Evolutionary conservation across 192 early-diverging fungal species (phyloP).

Genomic region (Mortierella antarctica): DNA sequence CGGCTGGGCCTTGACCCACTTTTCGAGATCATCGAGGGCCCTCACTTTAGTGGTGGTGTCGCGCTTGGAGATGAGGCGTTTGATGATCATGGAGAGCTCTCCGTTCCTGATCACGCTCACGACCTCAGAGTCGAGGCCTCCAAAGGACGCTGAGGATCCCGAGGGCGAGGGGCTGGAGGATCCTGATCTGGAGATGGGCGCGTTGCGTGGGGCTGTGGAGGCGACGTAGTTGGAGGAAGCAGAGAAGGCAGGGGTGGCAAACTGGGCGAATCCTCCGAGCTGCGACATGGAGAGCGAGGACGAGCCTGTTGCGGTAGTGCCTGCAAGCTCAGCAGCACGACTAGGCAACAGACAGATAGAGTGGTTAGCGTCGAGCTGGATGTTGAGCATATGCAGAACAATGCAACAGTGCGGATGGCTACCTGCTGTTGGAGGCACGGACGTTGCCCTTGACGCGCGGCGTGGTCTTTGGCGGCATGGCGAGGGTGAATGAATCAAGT

Average conservation of each 20-base stretch:
- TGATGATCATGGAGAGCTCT: constrained; percentile 79
- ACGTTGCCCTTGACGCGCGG: constrained; percentile 86
- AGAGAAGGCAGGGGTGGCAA: constrained; percentile 57
- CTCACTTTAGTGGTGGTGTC: constrained; percentile 90
- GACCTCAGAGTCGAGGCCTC: constrained; percentile 54
- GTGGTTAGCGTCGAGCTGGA: constrained; percentile 33
- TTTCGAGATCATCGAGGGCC: constrained; percentile 84
- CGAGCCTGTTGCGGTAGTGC: constrained; percentile 41
- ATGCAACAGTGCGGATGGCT: constrained; percentile 57
- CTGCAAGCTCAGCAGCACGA: constrained; percentile 71
- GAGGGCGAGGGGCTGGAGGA: constrained; percentile 21
- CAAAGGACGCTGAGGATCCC: constrained; percentile 17
- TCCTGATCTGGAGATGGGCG: constrained; percentile 20
- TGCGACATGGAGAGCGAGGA: constrained; percentile 59
- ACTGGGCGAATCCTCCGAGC: constrained; percentile 76
- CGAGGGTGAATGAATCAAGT: not conserved
- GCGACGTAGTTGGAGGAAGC: constrained; percentile 42
- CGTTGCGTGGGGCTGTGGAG: constrained; percentile 45
- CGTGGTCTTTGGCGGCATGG: constrained; percentile 63
- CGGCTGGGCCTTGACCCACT: constrained; percentile 65
- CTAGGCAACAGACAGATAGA: constrained; percentile 34
- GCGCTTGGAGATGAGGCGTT: constrained; percentile 83
- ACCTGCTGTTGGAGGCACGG: constrained; percentile 90
- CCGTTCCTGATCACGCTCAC: constrained; percentile 60
- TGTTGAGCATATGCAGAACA: constrained; percentile 16